phyloP scores from a whole-genome alignment of 1,139 yeast species.

The Kodamaea anthophila region DNA sequence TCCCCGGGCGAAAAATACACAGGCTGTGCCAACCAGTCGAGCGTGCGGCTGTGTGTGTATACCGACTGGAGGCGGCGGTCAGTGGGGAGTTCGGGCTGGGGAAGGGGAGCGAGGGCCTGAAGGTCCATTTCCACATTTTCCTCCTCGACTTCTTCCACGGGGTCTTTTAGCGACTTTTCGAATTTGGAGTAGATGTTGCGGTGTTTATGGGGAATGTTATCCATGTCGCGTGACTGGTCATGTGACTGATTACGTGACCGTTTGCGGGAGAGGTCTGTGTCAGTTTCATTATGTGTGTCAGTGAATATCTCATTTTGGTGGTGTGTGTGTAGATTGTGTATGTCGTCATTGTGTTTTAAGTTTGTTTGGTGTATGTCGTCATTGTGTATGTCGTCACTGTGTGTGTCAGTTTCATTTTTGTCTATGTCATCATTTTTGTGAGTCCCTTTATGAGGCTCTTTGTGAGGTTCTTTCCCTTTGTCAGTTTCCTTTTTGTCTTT shows the following conservation, averaged over 20 bases:
- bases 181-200: constrained; percentile 25
- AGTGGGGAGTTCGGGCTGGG: constrained; percentile 67
- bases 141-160: constrained; percentile 14
- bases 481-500: no score
- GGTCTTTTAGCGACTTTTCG: constrained; percentile 5
- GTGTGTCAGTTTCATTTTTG: constrained; percentile 7
- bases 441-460: no score
- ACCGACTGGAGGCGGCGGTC: constrained; percentile 39
- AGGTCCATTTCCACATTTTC: constrained; percentile 20
- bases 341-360: no score
- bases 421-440: constrained; percentile 4
- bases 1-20: constrained; percentile 43
- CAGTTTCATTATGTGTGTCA: constrained; percentile 6
- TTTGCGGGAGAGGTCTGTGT: constrained; percentile 5
- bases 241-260: no score
- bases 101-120: constrained; percentile 65
- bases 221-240: no score
- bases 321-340: no score
- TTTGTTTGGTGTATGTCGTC: no score
- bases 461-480: no score
- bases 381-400: constrained; percentile 4
- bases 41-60: constrained; percentile 33
- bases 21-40: constrained; percentile 69
- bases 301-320: no score
- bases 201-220: constrained; percentile 20